phyloP scores from a whole-genome alignment of 257 asterid genomes.

The Mitragyna speciosa region DNA sequence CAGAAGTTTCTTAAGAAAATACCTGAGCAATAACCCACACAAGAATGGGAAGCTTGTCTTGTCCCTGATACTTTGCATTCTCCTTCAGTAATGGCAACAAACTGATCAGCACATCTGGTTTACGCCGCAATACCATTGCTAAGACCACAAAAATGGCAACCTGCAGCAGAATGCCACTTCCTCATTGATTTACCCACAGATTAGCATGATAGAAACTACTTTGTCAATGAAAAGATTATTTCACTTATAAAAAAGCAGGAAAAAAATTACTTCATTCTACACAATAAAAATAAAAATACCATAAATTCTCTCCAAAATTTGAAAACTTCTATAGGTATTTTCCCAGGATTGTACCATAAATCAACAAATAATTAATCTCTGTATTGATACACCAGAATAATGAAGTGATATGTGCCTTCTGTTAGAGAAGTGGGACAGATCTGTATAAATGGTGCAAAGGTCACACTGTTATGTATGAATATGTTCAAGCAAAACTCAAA shows the following conservation, averaged over 20 bases:
- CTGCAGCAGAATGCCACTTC: conserved; percentile 14
- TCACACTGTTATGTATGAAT: background rate
- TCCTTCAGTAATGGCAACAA: conserved; percentile 33
- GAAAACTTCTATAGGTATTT: background rate
- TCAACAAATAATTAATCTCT: background rate
- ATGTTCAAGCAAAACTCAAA: background rate
- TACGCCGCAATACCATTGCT: conserved; percentile 37
- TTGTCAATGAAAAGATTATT: too few relatives aligned
- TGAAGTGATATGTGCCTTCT: background rate
- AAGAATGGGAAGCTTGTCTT: conserved; percentile 31
- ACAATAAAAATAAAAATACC: background rate
- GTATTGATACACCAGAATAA: background rate
- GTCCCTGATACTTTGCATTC: conserved; percentile 33
- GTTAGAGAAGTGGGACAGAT: background rate
- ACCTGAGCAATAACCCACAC: conserved; percentile 40
- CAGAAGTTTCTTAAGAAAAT: conserved; percentile 3
- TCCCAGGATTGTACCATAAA: too few relatives aligned
- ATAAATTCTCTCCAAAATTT: background rate
- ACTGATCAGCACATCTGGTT: conserved; percentile 37
- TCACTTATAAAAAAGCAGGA: too few relatives aligned
- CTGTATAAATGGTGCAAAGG: background rate
- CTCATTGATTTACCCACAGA: background rate
- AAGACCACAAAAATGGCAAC: conserved; percentile 38
- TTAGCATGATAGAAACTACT: background rate
- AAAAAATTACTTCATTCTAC: background rate